Percentiles rank a stretch among this genome's conserved stretches.
Conservation (phyloP, 1,284 basidiomycete species). For the Earliella scabrosa region DNA sequence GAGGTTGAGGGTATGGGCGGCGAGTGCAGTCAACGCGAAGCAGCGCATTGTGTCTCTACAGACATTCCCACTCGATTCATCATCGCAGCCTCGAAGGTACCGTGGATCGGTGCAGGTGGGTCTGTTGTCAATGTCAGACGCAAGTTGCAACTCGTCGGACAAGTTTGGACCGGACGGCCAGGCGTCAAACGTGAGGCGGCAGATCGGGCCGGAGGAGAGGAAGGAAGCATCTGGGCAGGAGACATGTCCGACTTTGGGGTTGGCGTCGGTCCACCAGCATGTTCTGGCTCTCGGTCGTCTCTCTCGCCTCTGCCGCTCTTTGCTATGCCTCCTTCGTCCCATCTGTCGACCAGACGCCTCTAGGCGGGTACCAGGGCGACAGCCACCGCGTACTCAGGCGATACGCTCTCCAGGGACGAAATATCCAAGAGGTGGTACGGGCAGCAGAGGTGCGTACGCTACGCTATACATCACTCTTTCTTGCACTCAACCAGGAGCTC, state of each 20-base stretch:
- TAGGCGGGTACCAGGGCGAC: background rate
- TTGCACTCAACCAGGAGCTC: background rate
- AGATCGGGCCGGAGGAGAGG: background rate
- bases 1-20: no score
- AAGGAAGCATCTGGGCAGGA: background rate
- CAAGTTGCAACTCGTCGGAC: no score
- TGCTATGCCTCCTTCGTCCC: background rate
- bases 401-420: slow-evolving; percentile 9
- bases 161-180: no score
- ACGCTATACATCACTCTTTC: no score
- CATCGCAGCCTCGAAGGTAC: no score
- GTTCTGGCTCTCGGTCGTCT: slow-evolving; percentile 11
- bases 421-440: slow-evolving; percentile 18
- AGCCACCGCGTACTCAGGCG: background rate
- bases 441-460: slow-evolving; percentile 19
- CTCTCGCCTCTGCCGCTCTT: slow-evolving; percentile 12
- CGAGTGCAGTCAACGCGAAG: no score
- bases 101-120: no score
- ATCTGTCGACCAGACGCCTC: background rate
- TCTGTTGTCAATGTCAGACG: no score
- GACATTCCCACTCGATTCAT: no score
- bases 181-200: no score
- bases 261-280: slow-evolving; percentile 13
- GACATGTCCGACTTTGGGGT: background rate
- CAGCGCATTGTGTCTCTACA: no score